Evolutionary conservation across 2,329 filamentous ascomycete species (phyloP), one percentile per base, ranked within the genome.

Genomic region (Clarireedia monteithiana): DNA sequence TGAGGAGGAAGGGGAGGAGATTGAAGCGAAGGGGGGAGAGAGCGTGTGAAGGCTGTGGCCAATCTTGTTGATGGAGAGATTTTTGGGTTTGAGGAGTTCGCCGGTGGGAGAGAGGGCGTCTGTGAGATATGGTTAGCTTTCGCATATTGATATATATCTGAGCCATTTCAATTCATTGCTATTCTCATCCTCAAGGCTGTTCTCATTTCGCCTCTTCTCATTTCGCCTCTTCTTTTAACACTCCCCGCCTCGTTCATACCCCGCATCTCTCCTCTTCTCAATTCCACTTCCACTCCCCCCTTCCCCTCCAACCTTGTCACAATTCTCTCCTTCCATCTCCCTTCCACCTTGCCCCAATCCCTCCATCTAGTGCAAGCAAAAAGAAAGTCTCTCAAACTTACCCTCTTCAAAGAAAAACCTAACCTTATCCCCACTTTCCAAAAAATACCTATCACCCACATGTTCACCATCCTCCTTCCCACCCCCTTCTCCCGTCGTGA

Each of bases 371-470:
- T 1, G 15, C 7, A 45, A 45, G 23, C 23, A 46, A 12, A 46
- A 12, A 45, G 17, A 20, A 20, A 34, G 44, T 60, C 34, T 4
- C 23, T 26, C 10, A 39, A 27, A 34, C 59, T 7, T 66, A 77
- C 76, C 77, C 72, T 95, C 90, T 73, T 97, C 92, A 72, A 97
- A 95, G 80, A 97, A 97, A 80, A 95, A 97, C 58, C 91, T 87
- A 59, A 97, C 77, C 74, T 96, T 92, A 77, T 97, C 89, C 59
- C 90, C 91, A 3, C 88, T 94, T 1, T 78, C 80, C 2, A 97
- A 82, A 74, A 99, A 97, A 78, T 99, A 99, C 68, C 88, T 84
- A 74, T 97, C 94, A 60, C 92, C 91, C 10, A 96, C 88, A 73
- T 97, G 92, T 59, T 85, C 80, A 47, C 69, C 70, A 2, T 68